These are phyloP conservation scores for Rhytidiadelphus loreus DNA, from an alignment of 225 moss, liverwort and hornwort genomes.

Conservation along the genomic window DNA sequence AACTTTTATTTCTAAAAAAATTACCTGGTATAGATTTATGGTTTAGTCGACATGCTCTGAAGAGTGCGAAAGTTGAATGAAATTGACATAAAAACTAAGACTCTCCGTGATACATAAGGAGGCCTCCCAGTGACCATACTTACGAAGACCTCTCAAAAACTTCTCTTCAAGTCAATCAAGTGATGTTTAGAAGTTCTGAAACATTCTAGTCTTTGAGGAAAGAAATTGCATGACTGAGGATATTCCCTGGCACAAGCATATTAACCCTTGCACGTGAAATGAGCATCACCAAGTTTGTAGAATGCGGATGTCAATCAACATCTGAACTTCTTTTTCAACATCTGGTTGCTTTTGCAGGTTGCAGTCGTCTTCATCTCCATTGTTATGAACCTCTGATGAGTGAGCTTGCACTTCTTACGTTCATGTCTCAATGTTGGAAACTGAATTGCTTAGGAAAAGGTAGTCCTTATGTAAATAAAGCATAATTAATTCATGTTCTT, in stretches of 20 bases:
- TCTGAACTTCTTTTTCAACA: background rate
- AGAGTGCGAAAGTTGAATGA: background rate
- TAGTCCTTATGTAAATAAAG: too few relatives aligned
- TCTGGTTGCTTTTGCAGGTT: background rate
- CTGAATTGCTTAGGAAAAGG: slow-evolving; percentile 15
- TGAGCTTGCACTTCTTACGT: background rate
- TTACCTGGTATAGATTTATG: background rate
- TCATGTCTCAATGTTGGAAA: background rate
- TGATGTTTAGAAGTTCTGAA: background rate
- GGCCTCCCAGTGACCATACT: background rate
- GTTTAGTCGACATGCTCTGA: background rate
- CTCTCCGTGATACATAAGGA: background rate
- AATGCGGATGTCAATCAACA: too few relatives aligned
- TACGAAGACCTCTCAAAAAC: background rate
- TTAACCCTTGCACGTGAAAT: background rate
- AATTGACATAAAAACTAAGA: background rate
- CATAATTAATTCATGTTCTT: background rate
- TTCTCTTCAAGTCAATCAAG: background rate
- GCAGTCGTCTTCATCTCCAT: background rate
- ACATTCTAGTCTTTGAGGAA: background rate
- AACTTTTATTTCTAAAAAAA: too few relatives aligned
- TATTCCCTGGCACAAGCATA: background rate
- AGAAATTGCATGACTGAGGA: background rate
- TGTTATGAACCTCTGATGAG: background rate
- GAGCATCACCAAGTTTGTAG: background rate